These are phyloP conservation scores for Cavenderia fasciculata DNA, from an alignment of 78 protist species.

Conservation along the genomic window DNA sequence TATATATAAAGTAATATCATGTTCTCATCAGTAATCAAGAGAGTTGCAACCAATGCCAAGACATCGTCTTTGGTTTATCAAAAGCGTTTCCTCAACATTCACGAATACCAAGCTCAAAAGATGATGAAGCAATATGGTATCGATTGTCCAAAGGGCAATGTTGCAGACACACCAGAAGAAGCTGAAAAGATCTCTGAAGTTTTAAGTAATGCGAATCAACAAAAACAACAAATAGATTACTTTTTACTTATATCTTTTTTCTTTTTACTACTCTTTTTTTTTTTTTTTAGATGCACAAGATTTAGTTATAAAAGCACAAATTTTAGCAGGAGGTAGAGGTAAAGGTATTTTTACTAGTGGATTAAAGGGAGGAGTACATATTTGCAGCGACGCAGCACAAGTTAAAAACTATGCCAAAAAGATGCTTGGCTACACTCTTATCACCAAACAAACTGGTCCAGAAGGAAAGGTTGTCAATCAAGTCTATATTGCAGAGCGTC, in stretches of 20 bases:
- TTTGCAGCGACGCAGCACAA: conserved; percentile 29
- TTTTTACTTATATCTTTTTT: neutral
- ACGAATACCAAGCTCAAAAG: conserved; percentile 80
- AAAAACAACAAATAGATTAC: neutral
- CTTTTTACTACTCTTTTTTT: neutral
- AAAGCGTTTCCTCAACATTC: conserved; percentile 66
- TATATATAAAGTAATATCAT: too few species aligned
- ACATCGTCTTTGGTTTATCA: conserved; percentile 15
- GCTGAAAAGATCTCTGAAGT: conserved; percentile 70
- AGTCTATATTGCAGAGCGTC: conserved; percentile 83
- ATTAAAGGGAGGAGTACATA: conserved; percentile 96
- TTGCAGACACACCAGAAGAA: conserved; percentile 82
- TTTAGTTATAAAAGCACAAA: conserved; percentile 94
- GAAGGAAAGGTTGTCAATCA: conserved; percentile 74
- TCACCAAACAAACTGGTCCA: conserved; percentile 95
- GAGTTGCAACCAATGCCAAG: neutral
- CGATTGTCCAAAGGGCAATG: conserved; percentile 70
- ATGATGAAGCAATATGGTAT: conserved; percentile 71
- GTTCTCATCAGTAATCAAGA: neutral
- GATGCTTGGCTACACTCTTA: conserved; percentile 95
- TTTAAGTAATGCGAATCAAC: conserved; percentile 3
- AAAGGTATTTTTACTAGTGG: conserved; percentile 94
- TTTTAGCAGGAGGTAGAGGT: conserved; percentile 99
- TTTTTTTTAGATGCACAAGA: conserved; percentile 62
- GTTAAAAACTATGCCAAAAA: conserved; percentile 75